A percentile compares a stretch with the other conserved stretches of the same genome.
phyloP scores from a whole-genome alignment of 306 rosid genomes.

The Astragalus membranaceus region DNA sequence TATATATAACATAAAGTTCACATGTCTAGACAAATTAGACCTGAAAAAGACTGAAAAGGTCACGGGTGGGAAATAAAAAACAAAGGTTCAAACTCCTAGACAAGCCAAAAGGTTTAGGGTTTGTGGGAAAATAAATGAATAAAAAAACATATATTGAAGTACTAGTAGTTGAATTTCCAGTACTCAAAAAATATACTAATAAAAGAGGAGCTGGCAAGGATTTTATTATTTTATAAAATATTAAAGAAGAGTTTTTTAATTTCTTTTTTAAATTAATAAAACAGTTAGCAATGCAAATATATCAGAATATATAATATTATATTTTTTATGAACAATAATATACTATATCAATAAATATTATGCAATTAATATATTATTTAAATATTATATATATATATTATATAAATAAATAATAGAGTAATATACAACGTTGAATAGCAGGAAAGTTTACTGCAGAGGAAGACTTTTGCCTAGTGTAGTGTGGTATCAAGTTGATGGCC shows the following conservation, averaged over 20 bases:
- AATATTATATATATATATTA: too few species aligned
- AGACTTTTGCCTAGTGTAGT: background rate
- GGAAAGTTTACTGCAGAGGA: background rate
- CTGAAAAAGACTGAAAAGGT: constrained; percentile 27
- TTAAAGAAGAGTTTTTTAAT: too few species aligned
- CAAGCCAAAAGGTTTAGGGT: constrained; percentile 17
- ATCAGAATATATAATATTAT: background rate
- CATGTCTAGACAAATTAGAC: constrained; percentile 15
- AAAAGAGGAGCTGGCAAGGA: background rate
- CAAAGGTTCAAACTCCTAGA: constrained; percentile 40
- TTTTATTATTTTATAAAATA: background rate
- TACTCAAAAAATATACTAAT: constrained; percentile 14
- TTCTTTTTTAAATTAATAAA: too few species aligned
- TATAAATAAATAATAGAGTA: background rate
- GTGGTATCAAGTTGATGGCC: constrained; percentile 22
- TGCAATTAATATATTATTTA: too few species aligned
- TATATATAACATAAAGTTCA: background rate
- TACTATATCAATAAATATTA: background rate
- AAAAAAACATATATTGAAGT: too few species aligned
- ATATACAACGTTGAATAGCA: background rate
- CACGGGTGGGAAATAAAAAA: constrained; percentile 43
- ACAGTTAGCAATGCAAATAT: too few species aligned
- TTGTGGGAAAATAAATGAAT: constrained; percentile 11
- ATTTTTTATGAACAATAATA: background rate
- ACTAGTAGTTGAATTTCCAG: too few species aligned